Evolutionary conservation across 768 basidiomycete genomes (phyloP), one percentile per base, ranked within the genome.

Genomic region (Boletus sensibilis): DNA sequence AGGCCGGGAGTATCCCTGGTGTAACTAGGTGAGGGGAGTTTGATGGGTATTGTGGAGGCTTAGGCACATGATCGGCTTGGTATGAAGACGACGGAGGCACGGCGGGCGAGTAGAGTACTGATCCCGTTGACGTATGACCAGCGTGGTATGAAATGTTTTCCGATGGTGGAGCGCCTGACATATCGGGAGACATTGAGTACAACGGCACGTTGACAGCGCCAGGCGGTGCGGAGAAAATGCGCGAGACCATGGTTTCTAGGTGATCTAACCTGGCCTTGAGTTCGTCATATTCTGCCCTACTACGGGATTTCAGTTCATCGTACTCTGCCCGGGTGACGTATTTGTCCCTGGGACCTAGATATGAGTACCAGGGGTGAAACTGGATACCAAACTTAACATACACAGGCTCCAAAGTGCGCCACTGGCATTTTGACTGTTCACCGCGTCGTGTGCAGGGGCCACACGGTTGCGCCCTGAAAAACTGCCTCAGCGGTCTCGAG

Each of bases 391-490:
- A 45, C 42, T 47, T 9, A 10, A 76, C 88, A 74, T 76, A 92
- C 87, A 86, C 81, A 39, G 90, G 87, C 72, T 92, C 90, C 50
- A 92, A 79, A 55, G 87, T 82, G 68, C 87, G 83, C 91, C 91
- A 94, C 65, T 88, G 85, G 68, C 91, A 93, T 69, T 86, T 88
- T 49, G 77, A 77, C 73, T 86, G 84, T 75, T 94, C 91, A 59
- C 88, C 88, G 68, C 91, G 83, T 59, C 87, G 82, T 56, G 82
- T 78, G 71, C 91, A 94, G 13, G 90, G 90, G 14, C 85, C 83
- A 72, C 91, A 94, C 48, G 91, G 91, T 62, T 90, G 88, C 14
- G 82, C 79, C 69, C 91, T 90, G 64, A 37, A 58, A 60, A 67
- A 73, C 56, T 75, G 58, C 37, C 1, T 63, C 40, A 60, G 61